phyloP scores from a whole-genome alignment of 352 stramenopile genomes.

The Pilasporangium apinafurcum region DNA sequence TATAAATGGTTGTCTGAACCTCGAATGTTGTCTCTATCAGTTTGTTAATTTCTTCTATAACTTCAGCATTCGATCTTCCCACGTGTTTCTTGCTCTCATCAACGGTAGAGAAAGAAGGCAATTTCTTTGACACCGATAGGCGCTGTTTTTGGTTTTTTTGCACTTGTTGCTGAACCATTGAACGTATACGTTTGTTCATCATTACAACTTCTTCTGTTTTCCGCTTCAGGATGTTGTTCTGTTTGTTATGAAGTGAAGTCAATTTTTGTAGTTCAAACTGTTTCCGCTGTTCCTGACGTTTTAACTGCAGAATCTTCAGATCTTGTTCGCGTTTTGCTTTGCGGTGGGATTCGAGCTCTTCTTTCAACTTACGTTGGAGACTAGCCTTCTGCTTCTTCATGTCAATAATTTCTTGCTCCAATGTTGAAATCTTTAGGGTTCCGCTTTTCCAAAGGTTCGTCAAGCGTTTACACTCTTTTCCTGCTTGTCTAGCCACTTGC shows the following conservation, averaged over 20 bases:
- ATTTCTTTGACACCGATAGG: too few species aligned
- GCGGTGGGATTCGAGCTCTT: conserved; percentile 27
- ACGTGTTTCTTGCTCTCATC: conserved; percentile 1
- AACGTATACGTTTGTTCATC: conserved; percentile 38
- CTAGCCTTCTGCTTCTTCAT: conserved; percentile 41
- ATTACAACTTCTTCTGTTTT: conserved; percentile 44
- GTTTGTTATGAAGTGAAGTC: conserved; percentile 25
- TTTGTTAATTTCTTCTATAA: conserved; percentile 19
- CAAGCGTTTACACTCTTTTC: conserved; percentile 30
- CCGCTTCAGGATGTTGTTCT: conserved; percentile 43
- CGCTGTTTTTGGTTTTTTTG: conserved; percentile 15
- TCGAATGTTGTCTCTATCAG: conserved; percentile 30
- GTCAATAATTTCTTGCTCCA: conserved; percentile 34
- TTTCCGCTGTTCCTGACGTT: conserved; percentile 51
- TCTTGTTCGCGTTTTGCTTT: conserved; percentile 36
- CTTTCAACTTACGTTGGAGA: conserved; percentile 29
- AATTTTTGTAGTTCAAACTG: conserved; percentile 52
- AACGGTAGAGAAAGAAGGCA: neutral
- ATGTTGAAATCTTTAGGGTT: conserved; percentile 35
- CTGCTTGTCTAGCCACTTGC: conserved; percentile 21
- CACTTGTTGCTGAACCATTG: conserved; percentile 19
- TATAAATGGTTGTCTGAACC: conserved; percentile 38
- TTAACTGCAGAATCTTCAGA: conserved; percentile 43
- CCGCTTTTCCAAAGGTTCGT: conserved; percentile 23
- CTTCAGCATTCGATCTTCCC: too few species aligned